These are phyloP conservation scores for Aspergillus pseudoterreus DNA, from an alignment of 2,329 filamentous ascomycete species.

Conservation along the genomic window DNA sequence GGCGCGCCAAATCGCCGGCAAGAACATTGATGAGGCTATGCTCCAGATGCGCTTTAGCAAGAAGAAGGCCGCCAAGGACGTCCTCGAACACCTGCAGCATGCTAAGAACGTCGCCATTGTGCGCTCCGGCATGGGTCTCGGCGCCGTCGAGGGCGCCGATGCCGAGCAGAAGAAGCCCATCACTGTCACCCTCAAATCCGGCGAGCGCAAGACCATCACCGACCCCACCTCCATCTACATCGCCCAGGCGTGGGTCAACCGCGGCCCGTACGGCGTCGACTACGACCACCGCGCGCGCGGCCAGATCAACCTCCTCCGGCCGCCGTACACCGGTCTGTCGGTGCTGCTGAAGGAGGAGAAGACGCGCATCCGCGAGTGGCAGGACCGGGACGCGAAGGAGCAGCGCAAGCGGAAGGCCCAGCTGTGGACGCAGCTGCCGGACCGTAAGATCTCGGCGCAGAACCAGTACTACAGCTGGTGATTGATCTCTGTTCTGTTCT, in stretches of 20 bases:
- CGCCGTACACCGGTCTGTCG: conserved; percentile 71
- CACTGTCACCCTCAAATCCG: conserved; percentile 70
- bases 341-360: conserved; percentile 90
- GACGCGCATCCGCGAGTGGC: conserved; percentile 75
- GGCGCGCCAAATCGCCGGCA: conserved; percentile 84
- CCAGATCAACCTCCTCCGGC: conserved; percentile 62
- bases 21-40: conserved; percentile 90
- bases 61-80: conserved; percentile 84
- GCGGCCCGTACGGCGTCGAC: conserved; percentile 60
- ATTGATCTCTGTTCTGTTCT: conserved; percentile 10
- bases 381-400: conserved; percentile 73
- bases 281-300: conserved; percentile 75
- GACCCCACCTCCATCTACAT: conserved; percentile 85
- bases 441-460: conserved; percentile 78
- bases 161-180: conserved; percentile 35
- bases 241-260: conserved; percentile 87
- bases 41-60: conserved; percentile 92
- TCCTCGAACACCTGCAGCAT: conserved; percentile 73
- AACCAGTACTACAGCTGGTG: conserved; percentile 92
- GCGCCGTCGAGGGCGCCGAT: conserved; percentile 22
- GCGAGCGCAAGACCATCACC: conserved; percentile 64
- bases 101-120: conserved; percentile 79
- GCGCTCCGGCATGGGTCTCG: conserved; percentile 77
- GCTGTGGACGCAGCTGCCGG: conserved; percentile 83
- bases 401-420: conserved; percentile 70